Evolutionary conservation across 2,329 filamentous ascomycete species (phyloP), one percentile per base, ranked within the genome.

Genomic region (Whalleya microplaca): DNA sequence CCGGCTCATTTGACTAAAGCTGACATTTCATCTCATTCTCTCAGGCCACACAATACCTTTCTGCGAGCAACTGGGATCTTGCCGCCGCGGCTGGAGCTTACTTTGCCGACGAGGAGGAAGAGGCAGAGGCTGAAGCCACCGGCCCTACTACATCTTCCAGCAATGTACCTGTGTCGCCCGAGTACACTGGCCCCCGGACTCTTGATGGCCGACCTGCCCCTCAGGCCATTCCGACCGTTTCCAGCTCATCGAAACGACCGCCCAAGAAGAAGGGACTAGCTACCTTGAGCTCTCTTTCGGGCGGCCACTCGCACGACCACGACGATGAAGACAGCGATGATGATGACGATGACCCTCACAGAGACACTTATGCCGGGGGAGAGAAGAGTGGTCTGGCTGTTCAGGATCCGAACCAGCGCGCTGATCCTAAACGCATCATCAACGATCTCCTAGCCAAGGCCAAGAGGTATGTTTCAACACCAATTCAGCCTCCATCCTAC

Each of bases 291-390:
- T 85, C 84, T 0, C 64, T 87, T 0, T 80, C 64, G 12, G 65
- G 80, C 19, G 77, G 75, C 40, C 75, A 82, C 61, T 78, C 74
- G 16, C 77, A 84, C 46, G 79, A 83, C 48, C 78, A 87, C 51
- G 80, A 82, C 23, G 78, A 84, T 18, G 83, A 85, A 49, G 83
- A 88, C n/a, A 78, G 81, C 7, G 76, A 81, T 21, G 78, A 81
- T 1, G 77, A 81, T 2, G 76, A 82, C 1, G 80, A 87, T 1
- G 83, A 87, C 23, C 78, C 84, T 37, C 81, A 85, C 6, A 78
- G 86, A 59, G 90, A 95, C 68, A 77, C 93, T 61, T 95, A 93
- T 72, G 88, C 91, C 19, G 91, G 91, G 49, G 91, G 91, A 32
- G 91, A 94, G 75, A 95, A 95, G 80, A 94, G 90, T 27, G 87